Conservation (phyloP, 257 asterid species). For the Scutellaria minor region DNA sequence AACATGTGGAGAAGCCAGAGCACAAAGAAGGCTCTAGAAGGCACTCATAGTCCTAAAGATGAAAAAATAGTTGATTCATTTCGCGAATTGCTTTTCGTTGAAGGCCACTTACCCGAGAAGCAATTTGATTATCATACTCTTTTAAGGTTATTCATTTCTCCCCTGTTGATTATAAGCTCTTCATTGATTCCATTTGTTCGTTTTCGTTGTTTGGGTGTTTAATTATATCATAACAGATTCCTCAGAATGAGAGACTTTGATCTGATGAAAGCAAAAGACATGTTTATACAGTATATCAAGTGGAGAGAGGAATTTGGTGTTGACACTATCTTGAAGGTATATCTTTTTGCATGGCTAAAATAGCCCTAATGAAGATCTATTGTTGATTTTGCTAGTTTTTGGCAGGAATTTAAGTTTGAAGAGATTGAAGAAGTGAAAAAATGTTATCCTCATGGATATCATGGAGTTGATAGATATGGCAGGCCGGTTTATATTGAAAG, state of each 20-base stretch:
- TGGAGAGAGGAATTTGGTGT: conserved; percentile 76
- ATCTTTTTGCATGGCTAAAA: background rate
- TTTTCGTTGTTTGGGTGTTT: background rate
- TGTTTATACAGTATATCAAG: conserved; percentile 58
- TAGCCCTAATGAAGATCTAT: background rate
- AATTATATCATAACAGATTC: conserved; percentile 50
- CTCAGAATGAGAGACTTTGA: conserved; percentile 78
- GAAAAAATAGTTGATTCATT: conserved; percentile 58
- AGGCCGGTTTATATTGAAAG: conserved; percentile 79
- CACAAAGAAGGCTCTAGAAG: conserved; percentile 45
- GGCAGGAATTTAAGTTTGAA: conserved; percentile 67
- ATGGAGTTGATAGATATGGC: conserved; percentile 76
- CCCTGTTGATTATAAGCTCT: background rate
- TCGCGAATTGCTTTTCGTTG: conserved; percentile 57
- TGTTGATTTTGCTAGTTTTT: conserved; percentile 4
- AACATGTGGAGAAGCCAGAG: conserved; percentile 44
- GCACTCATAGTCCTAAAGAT: conserved; percentile 56
- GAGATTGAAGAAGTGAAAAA: conserved; percentile 59
- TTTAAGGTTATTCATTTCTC: conserved; percentile 45
- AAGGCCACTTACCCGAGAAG: conserved; percentile 47
- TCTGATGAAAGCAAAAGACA: conserved; percentile 56
- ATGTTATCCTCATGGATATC: conserved; percentile 83
- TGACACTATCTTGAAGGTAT: conserved; percentile 58
- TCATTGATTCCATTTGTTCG: background rate
- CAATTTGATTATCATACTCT: conserved; percentile 70